Percentiles rank a stretch among this genome's conserved stretches.
Conservation (phyloP, 2,329 filamentous ascomycete species). For the Fusarium redolens region DNA sequence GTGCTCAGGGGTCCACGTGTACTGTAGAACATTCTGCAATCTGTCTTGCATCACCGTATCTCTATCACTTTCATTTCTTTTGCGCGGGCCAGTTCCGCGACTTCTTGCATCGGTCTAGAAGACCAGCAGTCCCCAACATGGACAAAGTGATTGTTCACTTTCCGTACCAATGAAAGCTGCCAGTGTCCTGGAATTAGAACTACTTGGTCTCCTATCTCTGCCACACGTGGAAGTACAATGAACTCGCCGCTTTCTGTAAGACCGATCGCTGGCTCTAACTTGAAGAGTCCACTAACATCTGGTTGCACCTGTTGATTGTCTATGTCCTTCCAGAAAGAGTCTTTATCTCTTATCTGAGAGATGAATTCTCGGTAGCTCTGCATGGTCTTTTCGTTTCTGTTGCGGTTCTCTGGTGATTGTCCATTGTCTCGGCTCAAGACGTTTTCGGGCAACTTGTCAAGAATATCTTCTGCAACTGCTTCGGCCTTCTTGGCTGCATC, state of each 20-base stretch:
- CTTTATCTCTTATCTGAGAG: neutral
- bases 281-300: neutral
- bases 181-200: neutral
- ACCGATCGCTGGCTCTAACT: neutral
- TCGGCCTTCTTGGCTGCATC: neutral
- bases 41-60: neutral
- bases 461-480: neutral
- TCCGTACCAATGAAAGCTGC: neutral
- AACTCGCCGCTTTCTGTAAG: neutral
- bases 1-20: neutral
- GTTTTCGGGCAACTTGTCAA: neutral
- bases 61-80: neutral
- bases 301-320: rapidly evolving
- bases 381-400: rapidly evolving
- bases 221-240: neutral
- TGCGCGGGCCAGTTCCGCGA: neutral
- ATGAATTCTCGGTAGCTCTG: neutral
- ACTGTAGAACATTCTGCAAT: too few relatives aligned
- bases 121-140: neutral
- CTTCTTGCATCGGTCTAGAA: neutral
- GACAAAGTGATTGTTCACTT: neutral
- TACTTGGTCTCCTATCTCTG: neutral
- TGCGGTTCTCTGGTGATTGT: rapidly evolving
- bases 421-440: neutral
- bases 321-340: rapidly evolving